Evolutionary conservation across 768 basidiomycete species (phyloP).

Genomic region (Asterophora parasitica): DNA sequence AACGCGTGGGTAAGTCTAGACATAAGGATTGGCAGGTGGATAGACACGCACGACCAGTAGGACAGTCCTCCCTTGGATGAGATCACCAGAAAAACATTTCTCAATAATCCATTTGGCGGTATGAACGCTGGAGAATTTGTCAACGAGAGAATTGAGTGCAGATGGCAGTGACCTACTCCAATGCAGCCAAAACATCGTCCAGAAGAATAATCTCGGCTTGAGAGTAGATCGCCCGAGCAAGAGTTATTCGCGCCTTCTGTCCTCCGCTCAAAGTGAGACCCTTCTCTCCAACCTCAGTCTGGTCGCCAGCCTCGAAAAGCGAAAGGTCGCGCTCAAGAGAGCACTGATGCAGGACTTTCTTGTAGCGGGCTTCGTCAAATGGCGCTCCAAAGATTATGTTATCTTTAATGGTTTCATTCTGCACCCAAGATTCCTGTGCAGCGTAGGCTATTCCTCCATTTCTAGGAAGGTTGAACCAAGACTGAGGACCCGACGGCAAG

Average conservation of each 20-base stretch:
- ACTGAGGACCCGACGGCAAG: conserved; percentile 41
- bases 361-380: conserved; percentile 74
- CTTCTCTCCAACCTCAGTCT: conserved; percentile 70
- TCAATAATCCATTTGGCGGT: conserved; percentile 80
- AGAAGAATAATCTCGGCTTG: conserved; percentile 59
- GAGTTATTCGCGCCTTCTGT: conserved; percentile 45
- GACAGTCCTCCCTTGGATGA: conserved; percentile 75
- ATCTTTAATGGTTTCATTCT: conserved; percentile 74
- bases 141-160: background rate
- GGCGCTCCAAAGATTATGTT: conserved; percentile 81
- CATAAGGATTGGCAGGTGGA: background rate
- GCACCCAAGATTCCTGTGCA: conserved; percentile 83
- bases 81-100: conserved; percentile 73
- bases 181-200: conserved; percentile 67
- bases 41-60: conserved; percentile 60
- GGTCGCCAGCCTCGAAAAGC: conserved; percentile 62
- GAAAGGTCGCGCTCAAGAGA: conserved; percentile 70
- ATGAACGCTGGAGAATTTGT: conserved; percentile 38
- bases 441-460: conserved; percentile 70
- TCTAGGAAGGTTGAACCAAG: conserved; percentile 69
- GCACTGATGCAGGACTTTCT: conserved; percentile 70
- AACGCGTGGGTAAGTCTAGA: background rate
- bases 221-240: conserved; percentile 44
- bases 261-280: conserved; percentile 57
- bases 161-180: conserved; percentile 36